Evolutionary conservation across 2,329 filamentous ascomycete species (phyloP).

Genomic region (Pseudogymnoascus destructans): DNA sequence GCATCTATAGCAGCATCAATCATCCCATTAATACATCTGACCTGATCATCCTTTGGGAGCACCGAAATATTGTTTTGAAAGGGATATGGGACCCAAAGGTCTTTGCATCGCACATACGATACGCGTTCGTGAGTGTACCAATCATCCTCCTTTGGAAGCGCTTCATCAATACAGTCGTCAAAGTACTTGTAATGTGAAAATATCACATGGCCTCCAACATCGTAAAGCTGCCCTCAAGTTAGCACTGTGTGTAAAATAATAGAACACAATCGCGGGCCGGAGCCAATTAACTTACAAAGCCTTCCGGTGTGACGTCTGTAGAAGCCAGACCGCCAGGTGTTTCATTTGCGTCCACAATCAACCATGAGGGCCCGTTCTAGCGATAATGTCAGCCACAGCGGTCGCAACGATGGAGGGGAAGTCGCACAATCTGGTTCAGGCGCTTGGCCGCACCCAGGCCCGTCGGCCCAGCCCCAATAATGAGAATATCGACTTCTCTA

Average conservation of each 20-base stretch:
- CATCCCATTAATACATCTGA: conserved; percentile 84
- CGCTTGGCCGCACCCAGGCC: conserved; percentile 97
- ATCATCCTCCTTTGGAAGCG: conserved; percentile 82
- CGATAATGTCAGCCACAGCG: conserved; percentile 13
- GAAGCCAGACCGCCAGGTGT: conserved; percentile 91
- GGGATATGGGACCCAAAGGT: conserved; percentile 93
- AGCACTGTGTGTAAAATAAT: conserved; percentile 18
- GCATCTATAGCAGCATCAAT: conserved; percentile 86
- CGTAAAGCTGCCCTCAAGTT: conserved; percentile 62
- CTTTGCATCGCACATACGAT: conserved; percentile 96
- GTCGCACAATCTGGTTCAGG: conserved; percentile 74
- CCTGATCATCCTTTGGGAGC: conserved; percentile 93
- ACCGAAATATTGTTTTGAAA: conserved; percentile 99
- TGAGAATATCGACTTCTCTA: conserved; percentile 83
- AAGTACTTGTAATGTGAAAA: conserved; percentile 99
- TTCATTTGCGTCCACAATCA: conserved; percentile 87
- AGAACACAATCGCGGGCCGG: conserved; percentile 10
- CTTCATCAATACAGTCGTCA: conserved; percentile 96
- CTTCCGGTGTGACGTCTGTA: conserved; percentile 88
- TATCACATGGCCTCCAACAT: conserved; percentile 96
- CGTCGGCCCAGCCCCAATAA: conserved; percentile 95
- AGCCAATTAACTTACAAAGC: conserved; percentile 61
- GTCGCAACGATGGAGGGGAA: conserved; percentile 13
- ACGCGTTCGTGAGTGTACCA: conserved; percentile 98
- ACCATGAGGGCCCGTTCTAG: conserved; percentile 83